Evolutionary conservation across 164 flowering plant genomes (phyloP).

Genomic region (Piper betle): DNA sequence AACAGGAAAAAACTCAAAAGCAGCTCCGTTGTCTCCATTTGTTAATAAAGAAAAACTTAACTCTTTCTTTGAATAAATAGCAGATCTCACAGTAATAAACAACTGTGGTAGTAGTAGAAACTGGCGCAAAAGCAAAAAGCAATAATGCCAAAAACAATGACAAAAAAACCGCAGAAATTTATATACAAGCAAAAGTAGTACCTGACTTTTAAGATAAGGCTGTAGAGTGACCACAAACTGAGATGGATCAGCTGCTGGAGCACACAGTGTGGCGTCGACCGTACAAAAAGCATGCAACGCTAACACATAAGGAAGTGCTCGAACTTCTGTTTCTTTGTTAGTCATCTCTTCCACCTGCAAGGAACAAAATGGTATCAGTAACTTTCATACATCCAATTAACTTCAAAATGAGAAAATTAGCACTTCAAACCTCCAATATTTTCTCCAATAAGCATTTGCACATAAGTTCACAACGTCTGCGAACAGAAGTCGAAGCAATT

Average conservation of each 20-base stretch:
- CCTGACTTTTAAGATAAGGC: slow-evolving; percentile 96
- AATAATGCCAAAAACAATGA: neutral
- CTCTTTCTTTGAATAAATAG: no score
- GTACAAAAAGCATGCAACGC: slow-evolving; percentile 86
- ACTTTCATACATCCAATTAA: neutral
- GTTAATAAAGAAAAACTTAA: no score
- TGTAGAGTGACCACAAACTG: slow-evolving; percentile 92
- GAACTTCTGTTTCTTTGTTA: slow-evolving; percentile 51
- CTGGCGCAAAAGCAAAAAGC: neutral
- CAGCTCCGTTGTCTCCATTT: no score
- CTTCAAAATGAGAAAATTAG: neutral
- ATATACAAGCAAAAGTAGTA: slow-evolving; percentile 5
- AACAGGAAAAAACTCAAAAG: no score
- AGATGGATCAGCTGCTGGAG: slow-evolving; percentile 86
- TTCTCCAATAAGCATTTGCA: slow-evolving; percentile 91
- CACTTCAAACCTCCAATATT: slow-evolving; percentile 66
- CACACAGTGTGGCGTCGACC: slow-evolving; percentile 89
- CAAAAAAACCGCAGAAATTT: neutral
- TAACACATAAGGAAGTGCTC: slow-evolving; percentile 71
- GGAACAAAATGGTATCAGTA: neutral
- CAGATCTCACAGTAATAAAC: no score
- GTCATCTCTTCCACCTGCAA: slow-evolving; percentile 48
- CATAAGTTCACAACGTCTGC: slow-evolving; percentile 90
- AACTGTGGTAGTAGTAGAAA: no score
- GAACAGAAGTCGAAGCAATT: slow-evolving; percentile 58